Evolutionary conservation across 352 stramenopile genomes (phyloP).

Genomic region (Pythium volutum): DNA sequence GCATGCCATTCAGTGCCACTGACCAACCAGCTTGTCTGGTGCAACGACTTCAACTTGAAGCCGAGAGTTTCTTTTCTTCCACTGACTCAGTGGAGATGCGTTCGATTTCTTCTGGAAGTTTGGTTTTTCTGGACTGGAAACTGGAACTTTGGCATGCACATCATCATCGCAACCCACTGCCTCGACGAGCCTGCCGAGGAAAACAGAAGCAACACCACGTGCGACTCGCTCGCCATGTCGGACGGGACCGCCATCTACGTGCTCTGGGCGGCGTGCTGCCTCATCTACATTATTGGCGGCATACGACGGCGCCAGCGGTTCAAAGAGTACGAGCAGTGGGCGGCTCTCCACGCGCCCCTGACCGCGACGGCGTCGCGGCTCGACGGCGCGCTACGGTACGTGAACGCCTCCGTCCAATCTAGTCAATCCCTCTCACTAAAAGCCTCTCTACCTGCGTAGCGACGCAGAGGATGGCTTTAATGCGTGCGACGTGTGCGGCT

Average conservation of each 20-base stretch:
- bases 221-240: not conserved
- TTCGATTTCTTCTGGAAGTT: not conserved
- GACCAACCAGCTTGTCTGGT: too few species aligned
- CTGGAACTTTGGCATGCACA: not conserved
- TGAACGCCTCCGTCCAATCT: not conserved
- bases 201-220: not conserved
- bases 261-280: slow-evolving; percentile 8
- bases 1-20: too few species aligned
- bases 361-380: slow-evolving; percentile 5
- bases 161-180: not conserved
- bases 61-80: too few species aligned
- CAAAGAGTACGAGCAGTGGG: slow-evolving; percentile 11
- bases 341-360: slow-evolving; percentile 8
- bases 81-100: not conserved
- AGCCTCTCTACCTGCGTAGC: not conserved
- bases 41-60: too few species aligned
- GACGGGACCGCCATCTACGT: slow-evolving; percentile 8
- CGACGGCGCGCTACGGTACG: slow-evolving; percentile 16
- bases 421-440: not conserved
- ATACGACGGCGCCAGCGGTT: slow-evolving; percentile 1
- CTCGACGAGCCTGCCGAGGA: too few species aligned
- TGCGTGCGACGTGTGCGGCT: slow-evolving; percentile 12
- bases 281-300: slow-evolving; percentile 7
- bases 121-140: slow-evolving; percentile 8
- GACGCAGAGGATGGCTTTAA: slow-evolving; percentile 10